phyloP scores from a whole-genome alignment of 495 filamentous ascomycete species.

The Massariosphaeria phaeospora region DNA sequence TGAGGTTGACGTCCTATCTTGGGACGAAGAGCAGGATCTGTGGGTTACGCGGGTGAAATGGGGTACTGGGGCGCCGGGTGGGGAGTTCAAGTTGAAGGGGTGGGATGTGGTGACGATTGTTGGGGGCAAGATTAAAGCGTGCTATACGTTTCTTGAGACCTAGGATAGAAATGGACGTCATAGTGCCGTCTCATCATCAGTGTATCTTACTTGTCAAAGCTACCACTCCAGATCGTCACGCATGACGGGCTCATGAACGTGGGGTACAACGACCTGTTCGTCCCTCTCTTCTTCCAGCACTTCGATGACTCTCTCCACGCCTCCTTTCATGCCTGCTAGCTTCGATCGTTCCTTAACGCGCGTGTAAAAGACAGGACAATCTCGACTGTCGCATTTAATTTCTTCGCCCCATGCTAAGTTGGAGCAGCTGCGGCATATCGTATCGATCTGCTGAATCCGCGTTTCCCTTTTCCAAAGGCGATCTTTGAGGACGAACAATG shows the following conservation, averaged over 20 bases:
- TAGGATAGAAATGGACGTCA: too few relatives aligned
- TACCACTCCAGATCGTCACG: slow-evolving; percentile 15
- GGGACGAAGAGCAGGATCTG: background rate
- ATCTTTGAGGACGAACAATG: slow-evolving; percentile 57
- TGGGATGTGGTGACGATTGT: slow-evolving; percentile 13
- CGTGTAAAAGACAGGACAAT: slow-evolving; percentile 91
- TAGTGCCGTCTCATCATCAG: too few relatives aligned
- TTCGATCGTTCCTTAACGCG: slow-evolving; percentile 63
- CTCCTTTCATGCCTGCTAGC: slow-evolving; percentile 53
- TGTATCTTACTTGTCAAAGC: too few relatives aligned
- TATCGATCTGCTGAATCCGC: slow-evolving; percentile 59
- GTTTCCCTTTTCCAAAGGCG: slow-evolving; percentile 60
- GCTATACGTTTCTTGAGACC: slow-evolving; percentile 9
- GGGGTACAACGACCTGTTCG: background rate
- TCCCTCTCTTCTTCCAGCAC: slow-evolving; percentile 33
- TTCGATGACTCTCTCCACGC: slow-evolving; percentile 34
- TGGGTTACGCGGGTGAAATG: slow-evolving; percentile 13
- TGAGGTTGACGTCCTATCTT: background rate
- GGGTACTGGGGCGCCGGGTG: slow-evolving; percentile 4
- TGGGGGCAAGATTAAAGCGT: slow-evolving; percentile 5
- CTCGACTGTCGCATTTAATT: slow-evolving; percentile 78
- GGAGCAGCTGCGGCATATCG: slow-evolving; percentile 78
- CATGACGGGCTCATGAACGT: background rate
- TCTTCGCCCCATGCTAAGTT: slow-evolving; percentile 66
- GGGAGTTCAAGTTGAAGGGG: slow-evolving; percentile 3